A percentile compares a stretch with the other conserved stretches of the same genome.
phyloP scores from a whole-genome alignment of 2,329 filamentous ascomycete species.

The Onygena corvina region DNA sequence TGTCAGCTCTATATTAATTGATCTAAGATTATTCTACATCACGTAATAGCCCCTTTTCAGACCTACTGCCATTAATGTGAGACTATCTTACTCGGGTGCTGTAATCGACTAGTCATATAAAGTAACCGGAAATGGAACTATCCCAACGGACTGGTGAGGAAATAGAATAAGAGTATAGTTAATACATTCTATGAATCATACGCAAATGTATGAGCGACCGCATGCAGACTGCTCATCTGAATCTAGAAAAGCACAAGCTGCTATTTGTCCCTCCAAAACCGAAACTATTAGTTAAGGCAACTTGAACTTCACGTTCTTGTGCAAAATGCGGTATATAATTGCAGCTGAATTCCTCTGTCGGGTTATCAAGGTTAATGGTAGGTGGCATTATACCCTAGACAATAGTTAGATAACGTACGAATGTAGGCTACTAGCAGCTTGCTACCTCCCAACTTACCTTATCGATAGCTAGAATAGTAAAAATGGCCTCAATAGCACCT shows the following conservation, averaged over 20 bases:
- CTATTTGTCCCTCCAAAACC: constrained; percentile 97
- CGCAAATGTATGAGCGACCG: not conserved
- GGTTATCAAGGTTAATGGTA: constrained; percentile 66
- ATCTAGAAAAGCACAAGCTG: constrained; percentile 57
- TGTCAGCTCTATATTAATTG: too few species aligned
- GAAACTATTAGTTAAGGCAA: constrained; percentile 88
- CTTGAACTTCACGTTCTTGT: constrained; percentile 57
- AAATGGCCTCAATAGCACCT: constrained; percentile 79
- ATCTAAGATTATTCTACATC: too few species aligned
- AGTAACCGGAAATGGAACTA: too few species aligned
- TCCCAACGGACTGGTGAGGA: too few species aligned
- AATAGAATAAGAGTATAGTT: not conserved
- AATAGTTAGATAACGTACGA: constrained; percentile 13
- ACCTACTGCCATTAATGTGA: too few species aligned
- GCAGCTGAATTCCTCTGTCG: constrained; percentile 57
- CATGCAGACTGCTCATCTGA: not conserved
- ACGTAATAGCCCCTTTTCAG: too few species aligned
- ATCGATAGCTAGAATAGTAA: constrained; percentile 65
- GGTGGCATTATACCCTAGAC: constrained; percentile 64
- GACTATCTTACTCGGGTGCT: too few species aligned
- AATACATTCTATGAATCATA: not conserved
- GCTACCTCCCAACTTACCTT: constrained; percentile 44
- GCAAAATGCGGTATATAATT: constrained; percentile 69
- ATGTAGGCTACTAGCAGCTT: not conserved
- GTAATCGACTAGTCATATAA: too few species aligned